Evolutionary conservation across 306 rosid genomes (phyloP), one percentile per base, ranked within the genome.

Genomic region (Glycyrrhiza uralensis): DNA sequence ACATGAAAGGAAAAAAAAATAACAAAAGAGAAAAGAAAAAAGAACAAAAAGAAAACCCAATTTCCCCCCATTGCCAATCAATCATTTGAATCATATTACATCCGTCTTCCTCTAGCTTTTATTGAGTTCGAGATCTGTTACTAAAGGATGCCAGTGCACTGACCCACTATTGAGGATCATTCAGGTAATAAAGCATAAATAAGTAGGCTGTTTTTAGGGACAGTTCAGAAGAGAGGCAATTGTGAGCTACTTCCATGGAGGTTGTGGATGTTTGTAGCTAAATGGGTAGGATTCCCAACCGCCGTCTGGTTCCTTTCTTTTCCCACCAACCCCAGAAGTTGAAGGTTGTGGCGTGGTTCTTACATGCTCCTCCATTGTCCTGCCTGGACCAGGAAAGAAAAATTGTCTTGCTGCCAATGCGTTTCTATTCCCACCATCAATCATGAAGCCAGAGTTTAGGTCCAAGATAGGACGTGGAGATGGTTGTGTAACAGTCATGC

Each of bases 251-350:
- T 78, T 78, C 77, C 72, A 70, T 19, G 82, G 82, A 51, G 77
- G 60, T 38, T 51, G 77, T 9, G 60, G 23, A 61, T 62, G 90
- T 63, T 84, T 88, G 88, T 92, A 82, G 84, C 71, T 74, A 70
- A 75, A 83, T 2, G 86, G 84, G 66, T 80, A 89, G 15, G 87
- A 39, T 36, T 88, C 96, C 96, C 92, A 92, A 8, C 88, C 95
- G 52, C 92, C 47, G 22, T 92, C 98, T 13, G 98, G 95, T 77
- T 92, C 98, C 41, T 35, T 92, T 74, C 98, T 81, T 85, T 92
- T 92, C 7, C 84, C 92, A 58, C 85, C 88, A 76, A 80, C 57
- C 35, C 81, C 84, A 7, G 96, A 88, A 85, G 89, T 77, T 47
- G 94, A 85, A 61, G 92, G 79, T 62, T 86, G 96, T 3, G 75